A percentile compares a stretch with the other conserved stretches of the same genome.
phyloP scores from a whole-genome alignment of 192 early-diverging fungal genomes.

The Coemansia sp. region DNA sequence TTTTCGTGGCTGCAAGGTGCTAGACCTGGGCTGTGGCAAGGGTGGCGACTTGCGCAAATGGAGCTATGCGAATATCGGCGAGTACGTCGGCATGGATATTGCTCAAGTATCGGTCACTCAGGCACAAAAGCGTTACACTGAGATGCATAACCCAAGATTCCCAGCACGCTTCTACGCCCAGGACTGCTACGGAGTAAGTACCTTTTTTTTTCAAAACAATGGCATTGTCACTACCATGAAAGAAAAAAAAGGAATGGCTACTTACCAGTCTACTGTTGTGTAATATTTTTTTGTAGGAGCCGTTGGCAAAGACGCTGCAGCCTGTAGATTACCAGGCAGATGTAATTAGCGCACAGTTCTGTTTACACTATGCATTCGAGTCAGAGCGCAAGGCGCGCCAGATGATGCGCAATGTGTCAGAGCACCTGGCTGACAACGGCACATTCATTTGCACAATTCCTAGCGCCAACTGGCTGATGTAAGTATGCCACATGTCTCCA shows the following conservation, averaged over 20 bases:
- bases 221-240: not conserved
- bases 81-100: constrained; percentile 89
- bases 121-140: constrained; percentile 69
- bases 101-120: constrained; percentile 85
- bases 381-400: constrained; percentile 77
- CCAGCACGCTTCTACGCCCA: constrained; percentile 76
- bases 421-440: constrained; percentile 72
- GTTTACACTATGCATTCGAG: constrained; percentile 95
- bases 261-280: not conserved
- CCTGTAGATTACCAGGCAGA: constrained; percentile 66
- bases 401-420: constrained; percentile 81
- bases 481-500: constrained; percentile 15
- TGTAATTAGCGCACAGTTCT: constrained; percentile 95
- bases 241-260: not conserved
- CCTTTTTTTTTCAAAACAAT: not conserved
- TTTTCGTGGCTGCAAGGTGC: constrained; percentile 60
- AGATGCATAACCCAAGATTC: constrained; percentile 63
- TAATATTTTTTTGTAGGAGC: constrained; percentile 41
- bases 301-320: constrained; percentile 60
- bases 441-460: constrained; percentile 93
- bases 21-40: constrained; percentile 96
- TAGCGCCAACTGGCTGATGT: constrained; percentile 89
- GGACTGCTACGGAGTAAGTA: constrained; percentile 79
- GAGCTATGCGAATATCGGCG: constrained; percentile 69
- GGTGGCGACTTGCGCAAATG: constrained; percentile 89